Evolutionary conservation across 2,329 filamentous ascomycete genomes (phyloP).

Genomic region (Bipolaris victoriae): DNA sequence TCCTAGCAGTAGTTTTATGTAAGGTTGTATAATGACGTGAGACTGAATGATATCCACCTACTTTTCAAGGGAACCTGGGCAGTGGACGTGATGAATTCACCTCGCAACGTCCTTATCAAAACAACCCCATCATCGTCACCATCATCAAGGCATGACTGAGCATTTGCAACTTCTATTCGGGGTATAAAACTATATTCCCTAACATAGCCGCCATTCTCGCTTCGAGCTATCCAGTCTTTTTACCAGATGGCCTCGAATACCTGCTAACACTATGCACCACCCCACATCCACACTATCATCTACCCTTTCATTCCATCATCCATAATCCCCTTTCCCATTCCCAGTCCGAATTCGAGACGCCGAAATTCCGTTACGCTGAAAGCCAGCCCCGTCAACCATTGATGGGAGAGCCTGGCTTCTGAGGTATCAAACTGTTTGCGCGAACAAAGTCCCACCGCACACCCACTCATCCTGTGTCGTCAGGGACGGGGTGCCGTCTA

Average conservation of each 20-base stretch:
- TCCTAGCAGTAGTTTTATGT: neutral
- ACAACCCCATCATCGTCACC: neutral
- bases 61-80: too few relatives aligned
- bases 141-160: neutral
- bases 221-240: constrained; percentile 26
- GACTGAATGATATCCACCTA: too few relatives aligned
- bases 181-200: constrained; percentile 1
- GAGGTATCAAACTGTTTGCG: constrained; percentile 41
- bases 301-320: constrained; percentile 9
- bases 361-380: constrained; percentile 20
- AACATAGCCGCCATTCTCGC: constrained; percentile 18
- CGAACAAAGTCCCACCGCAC: constrained; percentile 27
- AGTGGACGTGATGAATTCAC: neutral
- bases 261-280: constrained; percentile 19
- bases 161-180: constrained; percentile 1
- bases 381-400: constrained; percentile 22
- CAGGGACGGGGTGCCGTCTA: constrained; percentile 43
- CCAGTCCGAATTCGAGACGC: constrained; percentile 16
- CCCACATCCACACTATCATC: constrained; percentile 24
- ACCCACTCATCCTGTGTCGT: constrained; percentile 28
- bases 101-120: neutral
- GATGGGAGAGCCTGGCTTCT: constrained; percentile 24
- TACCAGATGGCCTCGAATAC: constrained; percentile 20
- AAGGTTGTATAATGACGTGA: too few relatives aligned
- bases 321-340: constrained; percentile 8